Conservation (phyloP, 768 basidiomycete species). For the Ramaria sp. region DNA sequence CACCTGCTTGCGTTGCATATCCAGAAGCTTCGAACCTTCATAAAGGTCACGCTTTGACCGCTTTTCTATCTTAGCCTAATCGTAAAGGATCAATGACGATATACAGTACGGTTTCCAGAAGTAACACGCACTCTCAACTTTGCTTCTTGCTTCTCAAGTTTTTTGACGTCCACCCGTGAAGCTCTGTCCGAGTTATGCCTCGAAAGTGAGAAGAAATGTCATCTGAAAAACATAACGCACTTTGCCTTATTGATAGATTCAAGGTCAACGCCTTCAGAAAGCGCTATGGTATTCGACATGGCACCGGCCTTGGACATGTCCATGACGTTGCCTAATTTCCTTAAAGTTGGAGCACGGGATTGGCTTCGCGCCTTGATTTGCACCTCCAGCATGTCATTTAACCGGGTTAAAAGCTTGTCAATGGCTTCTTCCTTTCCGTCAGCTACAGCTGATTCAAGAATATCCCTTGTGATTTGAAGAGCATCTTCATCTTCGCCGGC, state of each 20-base stretch:
- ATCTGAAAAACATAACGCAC: constrained; percentile 28
- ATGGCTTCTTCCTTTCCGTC: constrained; percentile 40
- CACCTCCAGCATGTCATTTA: constrained; percentile 54
- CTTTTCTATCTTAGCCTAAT: constrained; percentile 92
- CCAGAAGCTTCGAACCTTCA: constrained; percentile 91
- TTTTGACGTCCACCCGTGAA: constrained; percentile 88
- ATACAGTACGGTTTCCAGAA: not conserved
- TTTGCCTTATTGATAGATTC: constrained; percentile 93
- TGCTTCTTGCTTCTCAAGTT: constrained; percentile 93
- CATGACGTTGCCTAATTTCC: constrained; percentile 74
- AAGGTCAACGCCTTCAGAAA: constrained; percentile 77
- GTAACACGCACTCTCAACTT: constrained; percentile 61
- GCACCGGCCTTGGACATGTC: constrained; percentile 73
- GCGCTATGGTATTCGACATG: constrained; percentile 69
- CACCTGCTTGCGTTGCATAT: constrained; percentile 85
- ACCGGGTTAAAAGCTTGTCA: constrained; percentile 53
- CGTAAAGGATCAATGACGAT: constrained; percentile 2
- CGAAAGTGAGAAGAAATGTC: no score
- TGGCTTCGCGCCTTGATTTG: constrained; percentile 48
- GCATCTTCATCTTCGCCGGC: constrained; percentile 84
- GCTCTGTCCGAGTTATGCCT: constrained; percentile 35
- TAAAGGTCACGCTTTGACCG: constrained; percentile 83
- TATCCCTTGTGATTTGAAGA: constrained; percentile 59
- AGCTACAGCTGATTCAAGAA: constrained; percentile 62
- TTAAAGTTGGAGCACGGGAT: constrained; percentile 42